phyloP scores from a whole-genome alignment of 495 filamentous ascomycete species.

The Hypoxylon trugodes region DNA sequence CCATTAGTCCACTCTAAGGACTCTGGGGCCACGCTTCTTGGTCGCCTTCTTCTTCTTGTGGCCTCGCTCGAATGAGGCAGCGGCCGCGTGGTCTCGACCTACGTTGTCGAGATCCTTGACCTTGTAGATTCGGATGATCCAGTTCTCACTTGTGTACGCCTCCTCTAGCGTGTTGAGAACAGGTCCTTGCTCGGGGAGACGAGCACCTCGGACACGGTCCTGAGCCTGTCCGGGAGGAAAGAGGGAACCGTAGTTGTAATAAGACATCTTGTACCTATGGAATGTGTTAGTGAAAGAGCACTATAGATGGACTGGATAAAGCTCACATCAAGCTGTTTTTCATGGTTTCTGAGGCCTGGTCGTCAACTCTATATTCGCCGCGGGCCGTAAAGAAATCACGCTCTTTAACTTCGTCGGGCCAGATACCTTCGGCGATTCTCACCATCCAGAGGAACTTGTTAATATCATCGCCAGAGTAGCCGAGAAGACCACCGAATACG shows the following conservation, averaged over 20 bases:
- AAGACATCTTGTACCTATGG: slow-evolving; percentile 99
- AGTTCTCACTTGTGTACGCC: slow-evolving; percentile 99
- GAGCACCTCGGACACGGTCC: slow-evolving; percentile 86
- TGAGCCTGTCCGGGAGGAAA: slow-evolving; percentile 92
- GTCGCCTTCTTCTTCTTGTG: slow-evolving; percentile 90
- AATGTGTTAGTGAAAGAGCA: neutral
- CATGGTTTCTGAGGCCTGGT: slow-evolving; percentile 95
- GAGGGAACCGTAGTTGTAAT: slow-evolving; percentile 94
- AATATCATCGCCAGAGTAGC: slow-evolving; percentile 99
- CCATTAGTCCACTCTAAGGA: slow-evolving; percentile 82
- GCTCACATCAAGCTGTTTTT: slow-evolving; percentile 97
- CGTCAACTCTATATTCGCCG: slow-evolving; percentile 96
- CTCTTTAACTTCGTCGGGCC: slow-evolving; percentile 98
- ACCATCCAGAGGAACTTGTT: slow-evolving; percentile 99
- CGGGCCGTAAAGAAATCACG: slow-evolving; percentile 94
- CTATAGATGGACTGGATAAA: neutral
- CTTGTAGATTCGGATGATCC: slow-evolving; percentile 99
- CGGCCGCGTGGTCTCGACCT: slow-evolving; percentile 85
- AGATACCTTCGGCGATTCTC: slow-evolving; percentile 97
- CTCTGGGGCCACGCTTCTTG: slow-evolving; percentile 80
- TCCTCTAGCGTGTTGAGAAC: slow-evolving; percentile 91
- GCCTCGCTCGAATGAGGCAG: slow-evolving; percentile 88
- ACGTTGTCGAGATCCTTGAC: slow-evolving; percentile 98
- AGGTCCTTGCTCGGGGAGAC: slow-evolving; percentile 85
- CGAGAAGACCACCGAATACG: slow-evolving; percentile 94